Conservation (phyloP, 1,284 basidiomycete genomes). For the Trametes polyzona region DNA sequence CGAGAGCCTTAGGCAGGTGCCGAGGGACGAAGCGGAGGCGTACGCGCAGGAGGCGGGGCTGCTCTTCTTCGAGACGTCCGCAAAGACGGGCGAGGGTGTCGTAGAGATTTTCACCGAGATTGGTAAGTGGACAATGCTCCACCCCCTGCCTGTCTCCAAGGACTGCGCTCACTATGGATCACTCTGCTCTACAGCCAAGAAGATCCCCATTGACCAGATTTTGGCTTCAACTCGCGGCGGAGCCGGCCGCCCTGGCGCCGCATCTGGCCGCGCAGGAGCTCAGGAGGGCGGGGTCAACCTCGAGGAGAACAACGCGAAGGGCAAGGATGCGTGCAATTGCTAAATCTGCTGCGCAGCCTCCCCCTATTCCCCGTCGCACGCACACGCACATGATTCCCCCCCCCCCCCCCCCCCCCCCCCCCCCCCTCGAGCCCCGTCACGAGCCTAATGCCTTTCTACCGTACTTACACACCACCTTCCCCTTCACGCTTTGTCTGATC, state of each 20-base stretch:
- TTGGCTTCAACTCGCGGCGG: slow-evolving; percentile 76
- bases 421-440: too few species aligned
- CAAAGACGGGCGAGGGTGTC: slow-evolving; percentile 97
- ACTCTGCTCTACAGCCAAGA: slow-evolving; percentile 70
- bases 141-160: not conserved
- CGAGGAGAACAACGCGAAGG: slow-evolving; percentile 67
- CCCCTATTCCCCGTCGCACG: too few species aligned
- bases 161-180: slow-evolving; percentile 11
- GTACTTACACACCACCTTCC: slow-evolving; percentile 24
- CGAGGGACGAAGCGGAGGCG: slow-evolving; percentile 92
- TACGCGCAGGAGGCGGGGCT: slow-evolving; percentile 94
- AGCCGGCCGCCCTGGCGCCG: slow-evolving; percentile 61
- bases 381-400: slow-evolving; percentile 19
- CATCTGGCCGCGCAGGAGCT: slow-evolving; percentile 55
- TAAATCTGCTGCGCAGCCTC: slow-evolving; percentile 29
- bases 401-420: too few species aligned
- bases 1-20: slow-evolving; percentile 84
- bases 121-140: slow-evolving; percentile 70
- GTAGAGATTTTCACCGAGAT: slow-evolving; percentile 99
- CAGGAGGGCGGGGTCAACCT: slow-evolving; percentile 74
- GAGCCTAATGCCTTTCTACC: slow-evolving; percentile 29
- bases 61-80: slow-evolving; percentile 97
- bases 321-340: slow-evolving; percentile 83
- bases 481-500: slow-evolving; percentile 35
- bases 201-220: slow-evolving; percentile 94